Evolutionary conservation across 148 eudicot genomes (phyloP).

Genomic region (Vaccinium vitisidaea): DNA sequence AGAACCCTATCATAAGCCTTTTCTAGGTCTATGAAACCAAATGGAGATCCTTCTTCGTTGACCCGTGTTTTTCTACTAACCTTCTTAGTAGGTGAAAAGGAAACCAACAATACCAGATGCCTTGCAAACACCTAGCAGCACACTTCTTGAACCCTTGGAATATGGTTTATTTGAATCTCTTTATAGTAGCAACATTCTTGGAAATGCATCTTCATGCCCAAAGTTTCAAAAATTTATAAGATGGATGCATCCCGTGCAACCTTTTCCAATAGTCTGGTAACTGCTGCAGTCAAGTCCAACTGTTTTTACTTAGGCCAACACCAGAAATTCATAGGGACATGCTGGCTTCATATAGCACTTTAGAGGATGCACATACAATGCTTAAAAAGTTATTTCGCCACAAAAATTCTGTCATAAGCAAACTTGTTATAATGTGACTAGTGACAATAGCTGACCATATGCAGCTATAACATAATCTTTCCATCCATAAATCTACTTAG

Average conservation of each 20-base stretch:
- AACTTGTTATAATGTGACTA: not conserved
- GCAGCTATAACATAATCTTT: not conserved
- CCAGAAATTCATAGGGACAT: not conserved
- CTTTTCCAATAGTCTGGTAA: not conserved
- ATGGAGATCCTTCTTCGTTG: no score
- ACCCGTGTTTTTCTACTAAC: no score
- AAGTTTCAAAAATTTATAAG: not conserved
- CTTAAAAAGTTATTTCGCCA: not conserved
- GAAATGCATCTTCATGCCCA: not conserved
- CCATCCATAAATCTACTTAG: not conserved
- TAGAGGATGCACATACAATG: not conserved
- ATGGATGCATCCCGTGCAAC: not conserved
- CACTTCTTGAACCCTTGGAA: not conserved
- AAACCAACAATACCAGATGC: not conserved
- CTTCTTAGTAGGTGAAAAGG: no score
- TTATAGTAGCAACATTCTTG: not conserved
- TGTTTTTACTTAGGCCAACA: not conserved
- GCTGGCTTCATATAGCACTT: not conserved
- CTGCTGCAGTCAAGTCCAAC: not conserved
- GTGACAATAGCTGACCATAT: not conserved
- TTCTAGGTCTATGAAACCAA: no score
- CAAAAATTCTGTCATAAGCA: not conserved
- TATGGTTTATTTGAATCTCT: not conserved
- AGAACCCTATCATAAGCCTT: no score
- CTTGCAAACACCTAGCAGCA: not conserved